Base-by-base conservation (phyloP, 2,329 filamentous ascomycete genomes). In the Dactylonectria estremocensis region DNA sequence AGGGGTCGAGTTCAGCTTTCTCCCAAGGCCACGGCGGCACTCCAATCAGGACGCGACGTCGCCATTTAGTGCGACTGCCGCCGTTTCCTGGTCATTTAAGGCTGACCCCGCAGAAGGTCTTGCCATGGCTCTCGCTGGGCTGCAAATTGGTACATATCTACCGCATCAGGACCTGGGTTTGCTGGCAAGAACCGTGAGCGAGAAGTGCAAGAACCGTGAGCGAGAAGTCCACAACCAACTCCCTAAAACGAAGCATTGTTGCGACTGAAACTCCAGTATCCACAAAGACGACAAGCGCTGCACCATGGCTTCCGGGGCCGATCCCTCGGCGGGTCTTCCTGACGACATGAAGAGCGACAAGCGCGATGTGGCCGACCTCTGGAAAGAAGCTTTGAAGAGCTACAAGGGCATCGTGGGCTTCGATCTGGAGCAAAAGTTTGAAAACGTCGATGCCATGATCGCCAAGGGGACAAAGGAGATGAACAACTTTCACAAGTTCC, bases 351-450 rank as follows among this genome's bases (percentile, higher is more conserved):
- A 77, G 8, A 68, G 67, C 1, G 77, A 79, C 37, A 71, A 72
- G 3, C 73, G 76, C 11, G 77, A 80, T 69, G 72, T 79, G 0
- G 69, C 77, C 0, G 78, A 79, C 13, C 53, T 78, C 0, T 80
- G 79, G 78, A 79, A 78, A 1, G 74, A 79, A 14, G 78, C 78
- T 0, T 70, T 80, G n/a, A 76, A 76, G 53, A 58, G 61, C 31
- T 80, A 80, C 64, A 74, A 78, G 35, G 76, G 79, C 28, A 76
- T 80, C 16, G 74, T 79, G 1, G 79, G 79, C 0, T 77, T 79
- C 43, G 77, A 78, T 43, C 70, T 80, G 1, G 63, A 78, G 18
- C 72, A 62, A 43, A 77, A 79, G 35, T 79, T 77, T 31, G 69
- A 74, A 28, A 77, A 72, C 49, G 69, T 76, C 2, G 54, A 77